Evolutionary conservation across 495 filamentous ascomycete genomes (phyloP).

Genomic region (Penicillium flavigenum): DNA sequence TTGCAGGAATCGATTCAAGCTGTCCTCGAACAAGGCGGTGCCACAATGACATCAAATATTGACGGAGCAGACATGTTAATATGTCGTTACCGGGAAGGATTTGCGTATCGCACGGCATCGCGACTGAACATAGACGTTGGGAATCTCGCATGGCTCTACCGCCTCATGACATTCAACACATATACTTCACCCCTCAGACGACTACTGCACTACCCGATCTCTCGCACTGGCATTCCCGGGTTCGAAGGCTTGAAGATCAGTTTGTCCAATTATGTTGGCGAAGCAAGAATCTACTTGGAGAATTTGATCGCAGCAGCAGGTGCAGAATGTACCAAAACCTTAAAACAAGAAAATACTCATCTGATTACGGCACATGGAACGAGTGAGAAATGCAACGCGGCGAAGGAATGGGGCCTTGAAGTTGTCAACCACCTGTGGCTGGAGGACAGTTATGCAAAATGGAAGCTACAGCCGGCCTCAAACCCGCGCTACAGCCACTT

Average conservation of each 20-base stretch:
- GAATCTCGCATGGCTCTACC: conserved; percentile 90
- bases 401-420: conserved; percentile 85
- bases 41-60: conserved; percentile 63
- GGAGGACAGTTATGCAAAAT: conserved; percentile 93
- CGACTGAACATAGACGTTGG: conserved; percentile 77
- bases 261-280: conserved; percentile 92
- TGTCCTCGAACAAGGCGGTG: conserved; percentile 67
- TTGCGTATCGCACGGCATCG: conserved; percentile 73
- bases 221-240: conserved; percentile 69
- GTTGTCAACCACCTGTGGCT: conserved; percentile 96
- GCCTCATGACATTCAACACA: conserved; percentile 80
- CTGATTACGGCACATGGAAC: conserved; percentile 83
- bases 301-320: conserved; percentile 82
- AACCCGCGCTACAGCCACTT: conserved; percentile 76
- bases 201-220: conserved; percentile 86
- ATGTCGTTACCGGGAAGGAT: conserved; percentile 81
- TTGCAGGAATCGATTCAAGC: conserved; percentile 65
- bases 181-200: conserved; percentile 81
- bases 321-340: conserved; percentile 83
- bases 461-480: conserved; percentile 64
- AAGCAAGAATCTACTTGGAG: conserved; percentile 90
- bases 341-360: conserved; percentile 93
- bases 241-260: conserved; percentile 77
- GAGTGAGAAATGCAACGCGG: conserved; percentile 89
- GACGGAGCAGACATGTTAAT: conserved; percentile 76